Conservation (phyloP, 371 early-diverging fungal genomes). For the Mortierella sp. region DNA sequence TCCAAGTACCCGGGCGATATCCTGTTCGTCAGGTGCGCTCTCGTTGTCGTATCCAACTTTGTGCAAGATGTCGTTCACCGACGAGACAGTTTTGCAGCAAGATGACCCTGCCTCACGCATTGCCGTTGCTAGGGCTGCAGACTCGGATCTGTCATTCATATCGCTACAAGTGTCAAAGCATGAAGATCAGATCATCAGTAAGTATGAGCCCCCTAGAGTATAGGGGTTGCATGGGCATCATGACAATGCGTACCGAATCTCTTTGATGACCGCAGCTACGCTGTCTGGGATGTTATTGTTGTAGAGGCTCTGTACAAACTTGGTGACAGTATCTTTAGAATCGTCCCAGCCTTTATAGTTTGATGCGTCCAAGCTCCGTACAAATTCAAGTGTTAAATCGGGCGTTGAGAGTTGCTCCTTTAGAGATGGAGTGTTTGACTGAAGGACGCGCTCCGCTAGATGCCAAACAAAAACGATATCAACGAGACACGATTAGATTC, state of each 20-base stretch:
- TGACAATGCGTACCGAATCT: conserved; percentile 28
- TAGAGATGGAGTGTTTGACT: conserved; percentile 24
- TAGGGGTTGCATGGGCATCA: no score
- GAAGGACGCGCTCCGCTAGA: conserved; percentile 49
- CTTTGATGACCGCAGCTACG: conserved; percentile 29
- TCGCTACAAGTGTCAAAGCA: conserved; percentile 16
- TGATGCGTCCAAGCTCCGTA: conserved; percentile 38
- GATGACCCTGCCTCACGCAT: conserved; percentile 71
- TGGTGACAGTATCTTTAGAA: conserved; percentile 41
- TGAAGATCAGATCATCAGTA: background rate
- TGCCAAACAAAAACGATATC: background rate
- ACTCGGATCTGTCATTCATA: conserved; percentile 48
- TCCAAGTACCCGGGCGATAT: conserved; percentile 74
- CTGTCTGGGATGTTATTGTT: conserved; percentile 40
- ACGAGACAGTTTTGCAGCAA: conserved; percentile 61
- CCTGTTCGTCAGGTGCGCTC: conserved; percentile 63
- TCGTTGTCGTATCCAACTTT: conserved; percentile 56
- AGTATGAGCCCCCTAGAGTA: no score
- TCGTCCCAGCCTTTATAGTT: conserved; percentile 48
- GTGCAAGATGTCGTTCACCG: conserved; percentile 62
- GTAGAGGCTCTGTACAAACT: conserved; percentile 33
- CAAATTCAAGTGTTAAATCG: conserved; percentile 39
- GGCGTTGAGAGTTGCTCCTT: conserved; percentile 45
- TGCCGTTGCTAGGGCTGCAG: conserved; percentile 55
- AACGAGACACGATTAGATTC: background rate